Evolutionary conservation across 2,329 filamentous ascomycete genomes (phyloP), one percentile per base, ranked within the genome.

Genomic region (Didymella keratinophila): DNA sequence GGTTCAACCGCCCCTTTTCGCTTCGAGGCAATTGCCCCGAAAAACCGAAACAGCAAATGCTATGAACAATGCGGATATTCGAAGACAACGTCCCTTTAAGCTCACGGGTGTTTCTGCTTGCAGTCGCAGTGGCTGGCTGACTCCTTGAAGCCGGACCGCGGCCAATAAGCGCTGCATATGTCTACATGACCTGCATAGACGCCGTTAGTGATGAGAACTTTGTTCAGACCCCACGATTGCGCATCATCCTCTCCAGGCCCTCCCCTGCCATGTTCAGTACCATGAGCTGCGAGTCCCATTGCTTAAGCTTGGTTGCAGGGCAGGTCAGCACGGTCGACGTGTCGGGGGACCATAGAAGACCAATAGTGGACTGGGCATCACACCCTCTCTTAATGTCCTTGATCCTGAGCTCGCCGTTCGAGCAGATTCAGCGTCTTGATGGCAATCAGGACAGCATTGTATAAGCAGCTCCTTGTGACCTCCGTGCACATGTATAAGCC

Each of bases 1-100:
- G 45, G 36, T 23, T 39, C 39, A 39, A 44, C 7, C 28, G 44
- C 56, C 56, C 50, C 45, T 58, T 48, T 54, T 50, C 41, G 49
- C 44, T 5, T 50, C 23, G 41, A 32, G 34, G 46, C 27, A 50
- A 42, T 51, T 50, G 14, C 39, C 12, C 32, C 49, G 34, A 39
- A 5, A 5, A 14, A 32, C 32, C 20, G 8, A 36, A 49, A 37
- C 50, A 37, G 7, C 30, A 21, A 36, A 36, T 49, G 16, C 23
- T 27, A 25, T 23, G 23, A 18, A 18, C 28, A 39, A 34, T 48
- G 28, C 20, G 41, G 30, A 9, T 27, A n/a, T 42, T 37, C n/a
- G 36, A 46, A 45, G 32, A n/a, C 50, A 30, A 46, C 25, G 44
- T 45, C 20, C 27, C 25, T 28, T 25, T 37, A 51, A 50, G 56